Evolutionary conservation across 2,329 filamentous ascomycete genomes (phyloP), one percentile per base, ranked within the genome.

Genomic region (Ophiostoma triangulosporum): DNA sequence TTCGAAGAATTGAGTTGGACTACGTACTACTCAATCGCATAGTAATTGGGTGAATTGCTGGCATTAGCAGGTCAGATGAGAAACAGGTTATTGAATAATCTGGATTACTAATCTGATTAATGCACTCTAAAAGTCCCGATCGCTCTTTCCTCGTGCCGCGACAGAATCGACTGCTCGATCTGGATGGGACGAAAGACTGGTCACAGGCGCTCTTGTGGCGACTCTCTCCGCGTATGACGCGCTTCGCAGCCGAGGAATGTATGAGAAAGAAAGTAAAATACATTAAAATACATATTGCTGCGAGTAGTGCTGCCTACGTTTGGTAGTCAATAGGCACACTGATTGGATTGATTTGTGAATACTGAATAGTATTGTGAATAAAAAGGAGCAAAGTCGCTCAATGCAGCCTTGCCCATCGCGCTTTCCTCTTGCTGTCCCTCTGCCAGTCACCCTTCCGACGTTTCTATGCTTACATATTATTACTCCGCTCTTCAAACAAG

Each of bases 141-240:
- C 20, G 11, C 36, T 24, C 38, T 17, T 43, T 43, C 20, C 20
- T 43, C 38, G 38, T 43, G 38, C 20, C 38, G 38, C 32, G 38
- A 8, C 20, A 6, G 22, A 6, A 8, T 35, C 11, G 31, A 17
- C 6, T 4, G 11, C 6, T 36, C 32, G 32, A n/a, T 33, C 35
- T 17, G 45, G 27, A 50, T 40, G 27, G 29, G 17, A 40, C 51
- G 51, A 43, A 38, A 48, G 17, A 7, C 24, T 32, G 45, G 45
- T 53, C 52, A 53, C 40, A 46, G 48, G 33, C 45, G 27, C 22
- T 17, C 14, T 24, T 36, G 52, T 50, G 51, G 51, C 46, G 20
- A 53, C 43, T 50, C n/a, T n/a, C n/a, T n/a, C n/a, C n/a, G n/a
- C n/a, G n/a, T n/a, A n/a, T n/a, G n/a, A n/a, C n/a, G n/a, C n/a